phyloP scores from a whole-genome alignment of 2,329 filamentous ascomycete species.

The Aspergillus latus region DNA sequence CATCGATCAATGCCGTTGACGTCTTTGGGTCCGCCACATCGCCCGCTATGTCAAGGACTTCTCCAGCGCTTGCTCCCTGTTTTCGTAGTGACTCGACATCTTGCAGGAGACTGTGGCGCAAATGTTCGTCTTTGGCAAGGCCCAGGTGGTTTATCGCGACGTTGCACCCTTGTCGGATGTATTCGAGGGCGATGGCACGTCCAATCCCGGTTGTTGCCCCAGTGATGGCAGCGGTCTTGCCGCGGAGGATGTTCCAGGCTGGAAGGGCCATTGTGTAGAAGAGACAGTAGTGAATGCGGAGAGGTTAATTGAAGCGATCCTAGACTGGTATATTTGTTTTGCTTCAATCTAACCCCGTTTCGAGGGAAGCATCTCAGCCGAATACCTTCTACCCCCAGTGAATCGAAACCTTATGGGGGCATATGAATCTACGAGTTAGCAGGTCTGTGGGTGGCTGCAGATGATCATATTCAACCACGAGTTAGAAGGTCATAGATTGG shows the following conservation, averaged over 20 bases:
- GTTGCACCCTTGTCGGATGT: slow-evolving; percentile 72
- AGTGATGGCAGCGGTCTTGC: slow-evolving; percentile 82
- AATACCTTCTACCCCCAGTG: too few relatives aligned
- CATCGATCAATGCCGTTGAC: slow-evolving; percentile 64
- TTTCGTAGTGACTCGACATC: slow-evolving; percentile 15
- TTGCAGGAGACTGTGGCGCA: slow-evolving; percentile 7
- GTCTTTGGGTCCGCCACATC: slow-evolving; percentile 76
- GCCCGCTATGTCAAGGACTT: slow-evolving; percentile 67
- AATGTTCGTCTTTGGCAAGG: slow-evolving; percentile 29
- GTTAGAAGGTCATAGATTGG: too few relatives aligned
- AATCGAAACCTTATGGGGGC: neutral
- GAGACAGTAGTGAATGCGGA: neutral
- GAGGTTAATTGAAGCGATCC: neutral
- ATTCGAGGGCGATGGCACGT: slow-evolving; percentile 74
- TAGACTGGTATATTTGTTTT: too few relatives aligned
- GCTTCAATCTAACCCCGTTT: too few relatives aligned
- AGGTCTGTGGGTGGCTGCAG: neutral
- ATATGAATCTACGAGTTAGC: neutral
- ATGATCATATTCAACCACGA: neutral
- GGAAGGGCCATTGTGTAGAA: slow-evolving; percentile 18
- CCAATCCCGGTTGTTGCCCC: slow-evolving; percentile 86
- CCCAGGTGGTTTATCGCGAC: slow-evolving; percentile 80
- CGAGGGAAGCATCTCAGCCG: too few relatives aligned
- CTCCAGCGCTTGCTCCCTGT: slow-evolving; percentile 22
- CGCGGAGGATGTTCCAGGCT: slow-evolving; percentile 55